These are phyloP conservation scores for Aureobasidium musti DNA, from an alignment of 2,329 filamentous ascomycete genomes.

Conservation along the genomic window DNA sequence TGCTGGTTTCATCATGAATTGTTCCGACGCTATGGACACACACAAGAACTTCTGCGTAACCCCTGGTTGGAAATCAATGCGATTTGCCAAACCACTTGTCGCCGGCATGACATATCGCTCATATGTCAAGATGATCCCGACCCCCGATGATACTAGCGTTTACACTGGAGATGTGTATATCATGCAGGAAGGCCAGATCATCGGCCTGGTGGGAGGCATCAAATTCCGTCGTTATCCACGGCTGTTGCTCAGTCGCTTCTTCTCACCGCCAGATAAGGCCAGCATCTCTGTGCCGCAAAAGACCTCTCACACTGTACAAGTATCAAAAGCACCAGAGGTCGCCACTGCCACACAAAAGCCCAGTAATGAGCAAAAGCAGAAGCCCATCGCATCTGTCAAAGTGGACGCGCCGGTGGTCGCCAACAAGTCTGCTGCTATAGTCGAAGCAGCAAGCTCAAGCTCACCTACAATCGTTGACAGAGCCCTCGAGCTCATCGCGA, in stretches of 20 bases:
- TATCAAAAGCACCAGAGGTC: too few relatives aligned
- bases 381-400: not conserved
- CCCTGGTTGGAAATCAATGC: not conserved
- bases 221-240: constrained; percentile 45
- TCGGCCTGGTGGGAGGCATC: constrained; percentile 34
- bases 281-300: not conserved
- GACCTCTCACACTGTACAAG: too few relatives aligned
- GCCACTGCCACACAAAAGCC: not conserved
- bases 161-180: constrained; percentile 35
- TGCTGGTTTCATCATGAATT: constrained; percentile 39
- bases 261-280: not conserved
- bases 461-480: not conserved
- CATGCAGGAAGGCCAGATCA: constrained; percentile 32
- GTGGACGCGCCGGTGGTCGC: not conserved
- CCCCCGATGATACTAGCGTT: constrained; percentile 30
- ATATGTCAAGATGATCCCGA: not conserved
- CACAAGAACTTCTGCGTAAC: constrained; percentile 24
- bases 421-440: not conserved
- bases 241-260: constrained; percentile 44
- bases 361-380: not conserved
- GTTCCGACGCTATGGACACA: constrained; percentile 37
- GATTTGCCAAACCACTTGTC: not conserved
- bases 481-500: not conserved
- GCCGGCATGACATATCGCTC: not conserved
- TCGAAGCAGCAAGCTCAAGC: not conserved